Conservation (phyloP, 192 early-diverging fungal species). For the Coemansia sp. region DNA sequence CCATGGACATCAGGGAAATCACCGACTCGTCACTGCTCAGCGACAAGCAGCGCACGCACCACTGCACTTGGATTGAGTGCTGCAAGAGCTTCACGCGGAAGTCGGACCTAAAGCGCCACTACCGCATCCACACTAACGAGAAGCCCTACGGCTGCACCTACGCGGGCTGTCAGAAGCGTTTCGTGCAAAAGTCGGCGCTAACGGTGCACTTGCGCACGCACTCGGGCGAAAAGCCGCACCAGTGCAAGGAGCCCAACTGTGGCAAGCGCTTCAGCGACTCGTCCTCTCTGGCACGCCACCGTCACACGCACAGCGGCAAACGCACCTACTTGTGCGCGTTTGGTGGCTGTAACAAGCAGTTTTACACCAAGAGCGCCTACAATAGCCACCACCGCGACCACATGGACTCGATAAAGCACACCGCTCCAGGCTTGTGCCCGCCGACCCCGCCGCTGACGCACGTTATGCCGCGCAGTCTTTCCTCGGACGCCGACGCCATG, state of each 20-base stretch:
- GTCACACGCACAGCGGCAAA: constrained; percentile 75
- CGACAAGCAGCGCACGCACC: constrained; percentile 47
- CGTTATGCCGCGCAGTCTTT: not conserved
- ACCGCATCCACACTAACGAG: constrained; percentile 77
- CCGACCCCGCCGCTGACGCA: not conserved
- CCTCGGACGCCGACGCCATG: not conserved
- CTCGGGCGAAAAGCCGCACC: constrained; percentile 73
- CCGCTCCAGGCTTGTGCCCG: not conserved
- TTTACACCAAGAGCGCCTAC: constrained; percentile 47
- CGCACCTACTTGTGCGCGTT: constrained; percentile 67
- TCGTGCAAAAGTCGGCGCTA: constrained; percentile 82
- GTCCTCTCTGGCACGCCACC: constrained; percentile 74
- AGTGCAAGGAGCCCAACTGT: constrained; percentile 68
- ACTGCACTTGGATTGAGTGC: constrained; percentile 62
- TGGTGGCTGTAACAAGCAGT: constrained; percentile 51
- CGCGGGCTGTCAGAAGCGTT: constrained; percentile 72
- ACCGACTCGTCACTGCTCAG: constrained; percentile 27
- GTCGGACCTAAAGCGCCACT: constrained; percentile 75
- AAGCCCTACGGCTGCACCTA: constrained; percentile 69
- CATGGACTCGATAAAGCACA: constrained; percentile 10
- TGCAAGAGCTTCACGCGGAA: constrained; percentile 66
- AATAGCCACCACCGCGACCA: constrained; percentile 39
- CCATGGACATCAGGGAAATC: constrained; percentile 47
- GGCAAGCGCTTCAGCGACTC: constrained; percentile 77
- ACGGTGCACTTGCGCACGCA: constrained; percentile 79